phyloP scores from a whole-genome alignment of 108 stramenopile species.

The Fragilariopsis cylindrus region DNA sequence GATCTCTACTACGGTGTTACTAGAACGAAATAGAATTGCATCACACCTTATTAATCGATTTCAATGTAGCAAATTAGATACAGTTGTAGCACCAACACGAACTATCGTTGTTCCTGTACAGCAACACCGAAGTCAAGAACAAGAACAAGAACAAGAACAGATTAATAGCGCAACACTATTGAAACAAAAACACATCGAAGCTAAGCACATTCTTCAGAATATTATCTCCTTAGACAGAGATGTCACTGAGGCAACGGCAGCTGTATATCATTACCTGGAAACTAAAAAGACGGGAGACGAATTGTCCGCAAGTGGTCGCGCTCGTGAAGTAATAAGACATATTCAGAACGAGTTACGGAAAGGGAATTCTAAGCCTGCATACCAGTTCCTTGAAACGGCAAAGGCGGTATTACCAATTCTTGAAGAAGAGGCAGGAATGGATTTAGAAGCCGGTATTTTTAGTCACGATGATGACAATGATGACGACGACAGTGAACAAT shows the following conservation, averaged over 20 bases:
- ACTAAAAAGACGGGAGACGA: slow-evolving; percentile 17
- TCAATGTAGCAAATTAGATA: no score
- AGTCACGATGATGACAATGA: slow-evolving; percentile 2
- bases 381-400: slow-evolving; percentile 31
- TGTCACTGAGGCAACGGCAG: slow-evolving; percentile 32
- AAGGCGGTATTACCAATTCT: slow-evolving; percentile 25
- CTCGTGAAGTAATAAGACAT: slow-evolving; percentile 21
- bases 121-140: no score
- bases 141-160: no score
- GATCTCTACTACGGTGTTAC: no score
- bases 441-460: slow-evolving; percentile 8
- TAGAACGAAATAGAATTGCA: no score
- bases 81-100: no score
- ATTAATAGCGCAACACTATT: no score
- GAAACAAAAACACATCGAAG: background rate
- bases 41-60: no score
- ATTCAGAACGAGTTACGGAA: slow-evolving; percentile 12
- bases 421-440: slow-evolving; percentile 4
- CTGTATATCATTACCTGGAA: slow-evolving; percentile 29
- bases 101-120: no score
- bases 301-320: slow-evolving; percentile 14
- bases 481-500: slow-evolving; percentile 14
- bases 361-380: slow-evolving; percentile 29
- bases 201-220: slow-evolving; percentile 5
- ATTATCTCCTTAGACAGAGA: slow-evolving; percentile 8